These are phyloP conservation scores for Adansonia gregorii DNA, from an alignment of 441 rosid species.

Conservation along the genomic window DNA sequence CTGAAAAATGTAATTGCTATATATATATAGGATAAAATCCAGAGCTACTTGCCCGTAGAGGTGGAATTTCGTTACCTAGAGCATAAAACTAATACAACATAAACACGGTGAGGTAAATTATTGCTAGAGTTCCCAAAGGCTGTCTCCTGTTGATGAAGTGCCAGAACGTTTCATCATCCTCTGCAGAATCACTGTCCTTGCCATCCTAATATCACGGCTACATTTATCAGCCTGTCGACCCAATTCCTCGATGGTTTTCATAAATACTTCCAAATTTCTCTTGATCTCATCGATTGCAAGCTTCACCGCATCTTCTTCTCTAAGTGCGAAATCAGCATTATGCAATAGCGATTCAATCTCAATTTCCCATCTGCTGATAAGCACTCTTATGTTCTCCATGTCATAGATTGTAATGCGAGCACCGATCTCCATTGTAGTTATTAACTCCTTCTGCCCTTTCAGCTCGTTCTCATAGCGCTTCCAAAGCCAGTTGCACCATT, in stretches of 20 bases:
- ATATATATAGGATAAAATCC: slow-evolving; percentile 7
- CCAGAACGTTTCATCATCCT: slow-evolving; percentile 48
- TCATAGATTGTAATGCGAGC: slow-evolving; percentile 49
- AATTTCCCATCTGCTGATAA: slow-evolving; percentile 49
- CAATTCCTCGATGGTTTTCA: slow-evolving; percentile 50
- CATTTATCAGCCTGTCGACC: slow-evolving; percentile 51
- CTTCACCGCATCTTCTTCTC: slow-evolving; percentile 52
- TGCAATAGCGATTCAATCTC: slow-evolving; percentile 50
- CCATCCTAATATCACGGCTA: slow-evolving; percentile 55
- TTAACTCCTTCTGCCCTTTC: slow-evolving; percentile 49
- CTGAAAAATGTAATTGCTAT: slow-evolving; percentile 6
- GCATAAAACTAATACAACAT: neutral
- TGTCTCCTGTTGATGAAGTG: slow-evolving; percentile 37
- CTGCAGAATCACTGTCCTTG: slow-evolving; percentile 55
- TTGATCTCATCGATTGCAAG: slow-evolving; percentile 62
- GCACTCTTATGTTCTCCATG: slow-evolving; percentile 55
- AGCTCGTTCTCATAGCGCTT: slow-evolving; percentile 51
- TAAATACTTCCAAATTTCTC: slow-evolving; percentile 52
- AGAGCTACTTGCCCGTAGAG: slow-evolving; percentile 7
- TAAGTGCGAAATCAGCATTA: slow-evolving; percentile 50
- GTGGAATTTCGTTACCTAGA: neutral
- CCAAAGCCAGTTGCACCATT: slow-evolving; percentile 69
- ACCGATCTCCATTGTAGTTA: slow-evolving; percentile 42
- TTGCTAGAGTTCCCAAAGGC: slow-evolving; percentile 30
- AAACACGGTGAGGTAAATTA: neutral